Base-by-base conservation (phyloP, 2,329 filamentous ascomycete species). In the Diaporthe ilicicola region DNA sequence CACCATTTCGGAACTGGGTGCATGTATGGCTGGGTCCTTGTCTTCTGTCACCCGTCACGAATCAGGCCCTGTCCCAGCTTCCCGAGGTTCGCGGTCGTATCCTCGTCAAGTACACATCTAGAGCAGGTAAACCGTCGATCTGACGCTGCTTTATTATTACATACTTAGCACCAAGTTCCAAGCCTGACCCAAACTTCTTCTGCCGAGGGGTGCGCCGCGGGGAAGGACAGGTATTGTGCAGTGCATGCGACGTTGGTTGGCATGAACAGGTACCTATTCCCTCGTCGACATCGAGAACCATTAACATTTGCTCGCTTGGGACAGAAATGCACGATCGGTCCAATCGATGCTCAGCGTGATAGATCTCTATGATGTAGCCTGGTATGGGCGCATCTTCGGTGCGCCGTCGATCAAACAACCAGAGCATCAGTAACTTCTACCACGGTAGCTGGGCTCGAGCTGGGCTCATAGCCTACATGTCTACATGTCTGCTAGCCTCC, bases 21-120 rank as follows among this genome's bases (percentile, higher is more conserved):
- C 59, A 37, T 29, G 59, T 44, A 37, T 64, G 29, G 59, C 44
- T 64, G 29, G 44, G 44, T 50, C 46, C 46, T 42, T 32, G 67
- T 61, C 66, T 53, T 29, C 48, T 69, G 66, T 69, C 66, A 61
- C 37, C 39, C 42, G 44, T 51, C 27, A 51, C 44, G 44, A 46
- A 48, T 22, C 39, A 46, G 48, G 46, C 55, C 67, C 67, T 65
- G 67, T 55, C 68, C 68, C 68, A 70, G 68, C 59, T 66, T 66
- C 68, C 68, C 59, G 59, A 56, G 22, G 50, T 29, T 55, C 54
- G 55, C 53, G 50, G 50, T 32, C 34, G 68, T 32, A 70, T 48
- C 64, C 64, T 55, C 51, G 32, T 67, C 51, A 55, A 50, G 27
- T 48, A 19, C 24, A 27, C 19, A 67, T 55, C 50, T 29, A 17